Base-by-base conservation (phyloP, 225 moss, liverwort and hornwort species). In the Lunularia cruciata region DNA sequence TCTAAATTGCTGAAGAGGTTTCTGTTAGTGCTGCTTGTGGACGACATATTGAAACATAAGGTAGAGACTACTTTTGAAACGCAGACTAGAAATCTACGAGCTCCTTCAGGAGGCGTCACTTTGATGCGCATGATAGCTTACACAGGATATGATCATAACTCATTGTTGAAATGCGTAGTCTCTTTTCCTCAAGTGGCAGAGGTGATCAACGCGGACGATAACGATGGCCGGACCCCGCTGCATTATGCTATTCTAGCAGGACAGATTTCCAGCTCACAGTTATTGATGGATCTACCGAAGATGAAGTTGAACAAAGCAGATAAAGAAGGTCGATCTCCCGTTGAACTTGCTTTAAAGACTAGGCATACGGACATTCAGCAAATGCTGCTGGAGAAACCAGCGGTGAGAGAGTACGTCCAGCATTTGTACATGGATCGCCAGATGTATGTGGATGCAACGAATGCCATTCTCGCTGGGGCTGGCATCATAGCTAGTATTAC, bases 371-470 rank as follows among this genome's bases (percentile, higher is more conserved):
- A 76, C 40, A 80, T 80, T 11, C 59, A 59, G 62, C 75, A 68
- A 53, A 23, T 72, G 23, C 72, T 86, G 23, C 63, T 83, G 23
- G 73, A 75, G 8, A 43, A 57, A 23, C 63, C 61, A 18, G 83
- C 80, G 22, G 83, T 86, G 0, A 75, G 79, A 53, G 73, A 79
- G 30, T 69, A 76, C 22, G 71, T 78, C 19, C 72, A 86, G 19
- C 20, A 65, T 22, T 67, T 86, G 37, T 86, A 86, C 22, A 56
- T 66, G 67, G 83, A 86, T 70, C 36, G 67, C 35, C 71, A 83
- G 40, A 79, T 86, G n/a, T 78, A 75, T 63, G 80, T 86, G 4
- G 83, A 83, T 42, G 80, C 73, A 6, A 70, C 80, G 1, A 83
- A 83, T 69, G 78, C 80, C 47, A 83, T 83, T 34, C 68, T 83